phyloP scores from a whole-genome alignment of 768 basidiomycete genomes.

The Suillus plorans region DNA sequence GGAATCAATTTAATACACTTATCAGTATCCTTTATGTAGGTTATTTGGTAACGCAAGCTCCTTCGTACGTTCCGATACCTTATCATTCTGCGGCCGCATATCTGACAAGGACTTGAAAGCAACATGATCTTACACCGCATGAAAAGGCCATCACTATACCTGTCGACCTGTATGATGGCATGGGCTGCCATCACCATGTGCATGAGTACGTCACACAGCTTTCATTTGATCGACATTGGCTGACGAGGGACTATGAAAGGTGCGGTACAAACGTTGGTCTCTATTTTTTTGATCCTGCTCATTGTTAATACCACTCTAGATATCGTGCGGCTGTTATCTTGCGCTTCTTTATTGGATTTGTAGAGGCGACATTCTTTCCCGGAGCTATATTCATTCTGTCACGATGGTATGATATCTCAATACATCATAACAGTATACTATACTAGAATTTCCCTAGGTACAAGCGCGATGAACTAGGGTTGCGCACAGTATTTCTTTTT shows the following conservation, averaged over 20 bases:
- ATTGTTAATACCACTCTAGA: conserved; percentile 26
- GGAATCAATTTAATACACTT: neutral
- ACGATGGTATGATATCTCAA: conserved; percentile 45
- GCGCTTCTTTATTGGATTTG: conserved; percentile 75
- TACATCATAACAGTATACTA: neutral
- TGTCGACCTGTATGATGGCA: conserved; percentile 62
- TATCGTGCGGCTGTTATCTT: conserved; percentile 60
- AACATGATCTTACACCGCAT: conserved; percentile 69
- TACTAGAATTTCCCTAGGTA: conserved; percentile 33
- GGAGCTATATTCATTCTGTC: conserved; percentile 65
- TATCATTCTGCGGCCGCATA: neutral
- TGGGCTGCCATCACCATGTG: conserved; percentile 62
- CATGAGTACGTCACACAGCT: conserved; percentile 39
- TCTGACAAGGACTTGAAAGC: conserved; percentile 31
- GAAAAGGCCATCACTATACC: conserved; percentile 63
- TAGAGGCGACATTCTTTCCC: conserved; percentile 67
- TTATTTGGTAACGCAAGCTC: conserved; percentile 74
- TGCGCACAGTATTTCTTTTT: conserved; percentile 61
- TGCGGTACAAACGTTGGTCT: conserved; percentile 31
- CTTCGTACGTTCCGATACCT: conserved; percentile 47
- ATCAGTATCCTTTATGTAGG: conserved; percentile 67
- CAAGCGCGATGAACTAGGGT: conserved; percentile 64
- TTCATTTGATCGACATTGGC: conserved; percentile 2
- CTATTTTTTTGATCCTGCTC: conserved; percentile 13
- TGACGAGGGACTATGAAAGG: conserved; percentile 16